Evolutionary conservation across 176 grass and related monocot species (phyloP), one percentile per base, ranked within the genome.

Genomic region (Oryza brachyantha): DNA sequence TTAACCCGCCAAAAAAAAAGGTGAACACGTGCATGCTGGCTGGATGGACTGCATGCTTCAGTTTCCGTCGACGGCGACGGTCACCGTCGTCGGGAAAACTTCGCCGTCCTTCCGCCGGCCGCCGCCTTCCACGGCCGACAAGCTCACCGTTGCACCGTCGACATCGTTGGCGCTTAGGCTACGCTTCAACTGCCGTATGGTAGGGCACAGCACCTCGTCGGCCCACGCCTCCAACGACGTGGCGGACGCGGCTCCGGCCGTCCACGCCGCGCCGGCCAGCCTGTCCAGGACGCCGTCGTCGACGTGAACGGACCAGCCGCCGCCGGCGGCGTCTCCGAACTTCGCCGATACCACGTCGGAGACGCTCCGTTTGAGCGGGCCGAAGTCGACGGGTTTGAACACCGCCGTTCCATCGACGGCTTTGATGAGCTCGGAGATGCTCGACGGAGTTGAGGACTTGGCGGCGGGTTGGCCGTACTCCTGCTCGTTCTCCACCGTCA

Each of bases 401-500:
- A 80, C 72, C 8, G 87, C 68, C 5, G 64, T 68, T 1, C 57
- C 73, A 67, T 99, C 83, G 21, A 89, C 64, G 34, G 81, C 35
- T 74, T 83, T 39, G 28, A 75, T 73, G 31, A 99, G 74, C 34
- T 87, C 87, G 2, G 77, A 37, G 0, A 85, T 36, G 10, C 55
- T 62, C 0, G 77, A 63, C 46, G 55, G 69, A 13, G 64, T 64
- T 14, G 76, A 80, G 66, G 42, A 80, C 13, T 28, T 83, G 42
- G 41, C 3, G 0, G 78, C 28, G 2, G 67, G 77, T 5, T 57
- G 85, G 5, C 41, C 74, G 57, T 81, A 85, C 14, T 90, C 87
- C 29, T 84, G 83, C 48, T 86, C 88, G 61, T 83, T 76, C 69
- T 95, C 96, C 52, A 90, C 83, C 35, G 96, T 99, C 10, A 99